A percentile compares a stretch with the other conserved stretches of the same genome.
Evolutionary conservation across 2,329 filamentous ascomycete species (phyloP).

Genomic region (Geoglossum cookeanum): DNA sequence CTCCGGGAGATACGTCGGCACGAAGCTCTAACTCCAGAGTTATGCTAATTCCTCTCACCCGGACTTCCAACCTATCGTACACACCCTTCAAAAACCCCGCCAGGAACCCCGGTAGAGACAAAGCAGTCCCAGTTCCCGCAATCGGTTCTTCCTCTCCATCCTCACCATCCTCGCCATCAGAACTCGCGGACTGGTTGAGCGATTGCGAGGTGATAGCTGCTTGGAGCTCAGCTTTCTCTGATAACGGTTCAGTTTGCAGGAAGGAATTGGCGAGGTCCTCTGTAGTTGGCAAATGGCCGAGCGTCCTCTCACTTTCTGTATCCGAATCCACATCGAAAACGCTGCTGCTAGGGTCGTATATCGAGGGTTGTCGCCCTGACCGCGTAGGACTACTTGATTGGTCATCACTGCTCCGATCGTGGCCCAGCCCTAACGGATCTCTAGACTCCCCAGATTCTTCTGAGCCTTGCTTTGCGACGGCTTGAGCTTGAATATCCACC

Average conservation of each 20-base stretch:
- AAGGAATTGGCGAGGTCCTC: slow-evolving; percentile 62
- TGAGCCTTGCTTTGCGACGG: slow-evolving; percentile 13
- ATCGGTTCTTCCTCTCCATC: slow-evolving; percentile 42
- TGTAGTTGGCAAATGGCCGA: slow-evolving; percentile 37
- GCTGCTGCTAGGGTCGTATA: neutral
- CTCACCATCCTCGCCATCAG: slow-evolving; percentile 40
- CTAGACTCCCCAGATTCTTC: slow-evolving; percentile 3
- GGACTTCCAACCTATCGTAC: slow-evolving; percentile 48
- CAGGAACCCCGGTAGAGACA: slow-evolving; percentile 52
- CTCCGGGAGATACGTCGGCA: slow-evolving; percentile 28
- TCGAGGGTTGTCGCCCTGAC: slow-evolving; percentile 3
- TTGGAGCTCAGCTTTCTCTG: slow-evolving; percentile 48
- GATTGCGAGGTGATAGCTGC: slow-evolving; percentile 45
- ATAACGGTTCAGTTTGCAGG: slow-evolving; percentile 47
- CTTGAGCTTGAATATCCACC: slow-evolving; percentile 45
- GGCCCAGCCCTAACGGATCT: neutral
- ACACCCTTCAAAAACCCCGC: slow-evolving; percentile 56
- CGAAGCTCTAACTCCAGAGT: slow-evolving; percentile 35
- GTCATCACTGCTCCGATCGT: neutral
- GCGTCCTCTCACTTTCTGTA: neutral
- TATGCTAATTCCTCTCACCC: slow-evolving; percentile 44
- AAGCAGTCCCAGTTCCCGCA: slow-evolving; percentile 48
- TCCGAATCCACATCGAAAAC: neutral
- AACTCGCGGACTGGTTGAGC: slow-evolving; percentile 28
- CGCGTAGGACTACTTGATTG: neutral